Evolutionary conservation across 192 early-diverging fungal genomes (phyloP).

Genomic region (Chytriomyces sp.): DNA sequence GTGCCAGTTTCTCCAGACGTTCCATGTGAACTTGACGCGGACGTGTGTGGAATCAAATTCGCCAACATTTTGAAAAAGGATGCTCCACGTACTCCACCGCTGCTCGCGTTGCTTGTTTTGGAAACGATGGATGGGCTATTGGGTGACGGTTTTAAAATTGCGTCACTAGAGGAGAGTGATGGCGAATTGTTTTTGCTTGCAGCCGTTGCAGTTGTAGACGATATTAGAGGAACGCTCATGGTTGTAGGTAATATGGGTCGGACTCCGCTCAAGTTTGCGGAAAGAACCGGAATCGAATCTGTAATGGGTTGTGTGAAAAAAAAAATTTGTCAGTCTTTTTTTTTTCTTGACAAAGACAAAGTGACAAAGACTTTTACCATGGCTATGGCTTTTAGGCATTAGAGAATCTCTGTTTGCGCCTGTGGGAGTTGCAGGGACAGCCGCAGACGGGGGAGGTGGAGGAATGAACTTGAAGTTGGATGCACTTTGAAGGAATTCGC

Average conservation of each 20-base stretch:
- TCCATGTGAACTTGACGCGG: no score
- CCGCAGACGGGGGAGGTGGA: neutral
- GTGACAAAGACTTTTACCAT: no score
- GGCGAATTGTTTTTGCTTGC: neutral
- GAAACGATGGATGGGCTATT: slow-evolving; percentile 2
- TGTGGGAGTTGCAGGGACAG: neutral
- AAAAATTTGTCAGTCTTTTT: no score
- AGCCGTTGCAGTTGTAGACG: neutral
- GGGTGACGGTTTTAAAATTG: neutral
- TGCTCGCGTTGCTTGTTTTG: neutral
- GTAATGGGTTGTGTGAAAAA: no score
- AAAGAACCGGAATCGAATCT: no score
- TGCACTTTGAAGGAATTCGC: neutral
- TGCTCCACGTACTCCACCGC: slow-evolving; percentile 14
- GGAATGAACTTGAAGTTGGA: neutral
- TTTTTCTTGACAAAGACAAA: no score
- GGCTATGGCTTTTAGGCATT: no score
- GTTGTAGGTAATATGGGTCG: neutral
- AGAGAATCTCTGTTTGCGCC: no score
- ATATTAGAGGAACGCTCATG: neutral
- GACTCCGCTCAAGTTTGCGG: no score
- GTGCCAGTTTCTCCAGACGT: slow-evolving; percentile 1
- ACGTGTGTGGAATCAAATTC: neutral
- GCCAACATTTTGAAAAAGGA: slow-evolving; percentile 24
- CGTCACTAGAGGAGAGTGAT: neutral